Conservation (phyloP, 768 basidiomycete genomes). For the Amanita pseudoporphyria region DNA sequence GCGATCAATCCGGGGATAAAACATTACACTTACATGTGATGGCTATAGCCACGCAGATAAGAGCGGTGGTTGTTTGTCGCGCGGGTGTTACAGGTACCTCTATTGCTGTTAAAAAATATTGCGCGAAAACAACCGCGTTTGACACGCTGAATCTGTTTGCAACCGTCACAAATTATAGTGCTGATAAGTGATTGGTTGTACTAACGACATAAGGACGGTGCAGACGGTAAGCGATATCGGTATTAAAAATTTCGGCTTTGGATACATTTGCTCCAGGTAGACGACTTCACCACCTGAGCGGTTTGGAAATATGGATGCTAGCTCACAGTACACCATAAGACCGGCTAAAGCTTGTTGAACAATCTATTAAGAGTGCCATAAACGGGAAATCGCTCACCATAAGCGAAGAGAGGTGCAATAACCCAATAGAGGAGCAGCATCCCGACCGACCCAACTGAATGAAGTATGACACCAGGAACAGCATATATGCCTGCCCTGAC, state of each 20-base stretch:
- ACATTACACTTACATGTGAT: conserved; percentile 15
- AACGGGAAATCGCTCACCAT: conserved; percentile 17
- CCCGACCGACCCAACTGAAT: conserved; percentile 28
- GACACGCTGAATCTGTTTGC: conserved; percentile 20
- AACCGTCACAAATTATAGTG: neutral
- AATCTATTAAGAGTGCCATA: neutral
- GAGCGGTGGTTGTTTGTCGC: conserved; percentile 19
- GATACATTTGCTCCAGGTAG: conserved; percentile 37
- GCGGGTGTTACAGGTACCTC: conserved; percentile 20
- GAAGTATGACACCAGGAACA: conserved; percentile 24
- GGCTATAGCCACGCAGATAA: conserved; percentile 18
- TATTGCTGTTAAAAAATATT: conserved; percentile 25
- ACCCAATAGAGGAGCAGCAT: conserved; percentile 23
- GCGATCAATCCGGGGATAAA: neutral
- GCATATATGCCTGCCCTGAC: conserved; percentile 27
- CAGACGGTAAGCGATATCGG: conserved; percentile 33
- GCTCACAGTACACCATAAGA: conserved; percentile 30
- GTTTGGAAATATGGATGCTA: conserved; percentile 37
- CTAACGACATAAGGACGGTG: conserved; percentile 25
- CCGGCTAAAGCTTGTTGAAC: conserved; percentile 17
- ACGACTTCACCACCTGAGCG: conserved; percentile 42
- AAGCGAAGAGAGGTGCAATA: conserved; percentile 23
- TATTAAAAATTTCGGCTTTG: conserved; percentile 32
- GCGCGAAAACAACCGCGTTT: conserved; percentile 28
- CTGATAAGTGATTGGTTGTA: conserved; percentile 6